Conservation (phyloP, 345 rosid species). For the Xanthoceras sorbifolium region DNA sequence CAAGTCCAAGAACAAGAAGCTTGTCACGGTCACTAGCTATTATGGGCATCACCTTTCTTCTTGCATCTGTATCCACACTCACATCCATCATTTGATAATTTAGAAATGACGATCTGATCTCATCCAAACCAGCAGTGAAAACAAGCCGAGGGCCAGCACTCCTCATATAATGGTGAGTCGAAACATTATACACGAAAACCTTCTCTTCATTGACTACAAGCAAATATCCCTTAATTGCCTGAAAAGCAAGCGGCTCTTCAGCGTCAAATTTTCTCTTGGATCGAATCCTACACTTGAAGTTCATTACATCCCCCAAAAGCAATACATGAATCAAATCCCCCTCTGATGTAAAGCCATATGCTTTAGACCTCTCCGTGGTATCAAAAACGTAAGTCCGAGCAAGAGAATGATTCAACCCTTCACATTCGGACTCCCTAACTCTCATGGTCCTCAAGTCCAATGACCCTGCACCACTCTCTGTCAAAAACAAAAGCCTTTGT, state of each 20-base stretch:
- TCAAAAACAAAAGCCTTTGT: conserved; percentile 91
- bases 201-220: conserved; percentile 59
- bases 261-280: conserved; percentile 71
- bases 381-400: conserved; percentile 70
- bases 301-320: conserved; percentile 77
- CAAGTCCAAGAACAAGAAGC: conserved; percentile 75
- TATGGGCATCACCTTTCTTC: conserved; percentile 45
- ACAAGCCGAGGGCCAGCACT: conserved; percentile 68
- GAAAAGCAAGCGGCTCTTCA: conserved; percentile 69
- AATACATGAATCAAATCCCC: conserved; percentile 81
- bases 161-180: conserved; percentile 75
- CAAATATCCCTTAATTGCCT: conserved; percentile 85
- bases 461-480: conserved; percentile 92
- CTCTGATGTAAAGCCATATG: conserved; percentile 83
- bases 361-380: conserved; percentile 84
- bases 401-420: conserved; percentile 73
- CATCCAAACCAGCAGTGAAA: conserved; percentile 74
- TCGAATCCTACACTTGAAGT: conserved; percentile 92
- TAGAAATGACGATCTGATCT: conserved; percentile 74
- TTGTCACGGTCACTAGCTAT: conserved; percentile 82
- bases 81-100: conserved; percentile 41
- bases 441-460: conserved; percentile 87
- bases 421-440: conserved; percentile 81
- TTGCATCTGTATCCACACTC: conserved; percentile 13
- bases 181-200: conserved; percentile 79